Base-by-base conservation (phyloP, 805 yeast genomes). In the Limtongia smithiae region DNA sequence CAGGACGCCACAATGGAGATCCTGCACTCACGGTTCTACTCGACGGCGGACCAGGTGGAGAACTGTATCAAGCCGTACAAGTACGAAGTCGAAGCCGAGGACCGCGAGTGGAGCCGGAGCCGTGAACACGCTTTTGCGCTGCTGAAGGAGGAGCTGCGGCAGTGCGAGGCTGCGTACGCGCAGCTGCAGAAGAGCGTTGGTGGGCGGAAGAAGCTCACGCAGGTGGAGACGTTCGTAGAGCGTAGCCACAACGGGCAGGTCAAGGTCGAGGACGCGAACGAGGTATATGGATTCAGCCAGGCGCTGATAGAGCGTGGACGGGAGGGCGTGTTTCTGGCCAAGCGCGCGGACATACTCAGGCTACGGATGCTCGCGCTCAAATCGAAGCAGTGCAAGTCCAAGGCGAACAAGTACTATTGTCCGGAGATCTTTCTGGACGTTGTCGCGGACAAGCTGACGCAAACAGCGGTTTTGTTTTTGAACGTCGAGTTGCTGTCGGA, bases 41-140 rank as follows among this genome's bases (percentile, higher is more conserved):
- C 95, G 1, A 91, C 98, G 0, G 95, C 98, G 0, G 99, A 94
- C 66, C 99, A 93, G 66, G 97, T 93, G 5, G 99, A 93, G 63
- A 93, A 94, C 67, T 90, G 97, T 70, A 91, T 93, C 62, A 93
- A 93, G 66, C 99, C 99, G 2, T 93, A 84, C 71, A 93, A 93
- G 70, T 93, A 91, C 66, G 99, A 93, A 63, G 90, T 93, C 51
- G 99, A 93, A 63, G 79, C 93, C 41, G 97, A 93, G 64, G 95
- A 90, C 60, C 75, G 96, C 34, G 99, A 93, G 66, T 93, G 99
- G 99, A 69, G 72, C 27, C 64, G 76, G 6, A 82, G 96, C 33
- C 79, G 86, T 51, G 94, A 85, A 28, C 94, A 85, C 63, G 78
- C 97, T 0, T 77, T 80, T 11, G 71, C 70, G 20, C 67, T 93